Evolutionary conservation across 2,329 filamentous ascomycete species (phyloP).

Genomic region (Alternaria gaisen): DNA sequence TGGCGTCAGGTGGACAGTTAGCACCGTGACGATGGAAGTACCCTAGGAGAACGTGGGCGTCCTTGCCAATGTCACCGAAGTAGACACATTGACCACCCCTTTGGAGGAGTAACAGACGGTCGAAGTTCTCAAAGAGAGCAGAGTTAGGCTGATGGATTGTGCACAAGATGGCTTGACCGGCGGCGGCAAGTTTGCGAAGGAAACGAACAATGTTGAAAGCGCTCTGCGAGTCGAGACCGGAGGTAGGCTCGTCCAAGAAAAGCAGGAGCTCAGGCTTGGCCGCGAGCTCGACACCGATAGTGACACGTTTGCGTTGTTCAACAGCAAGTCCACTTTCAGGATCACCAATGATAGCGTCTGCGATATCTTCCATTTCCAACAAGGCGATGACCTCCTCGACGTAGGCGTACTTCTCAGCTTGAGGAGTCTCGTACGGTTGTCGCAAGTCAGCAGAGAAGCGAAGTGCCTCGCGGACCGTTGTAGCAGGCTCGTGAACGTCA

Average conservation of each 20-base stretch:
- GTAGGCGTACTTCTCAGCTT: slow-evolving; percentile 70
- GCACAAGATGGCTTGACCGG: slow-evolving; percentile 87
- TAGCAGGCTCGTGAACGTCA: slow-evolving; percentile 69
- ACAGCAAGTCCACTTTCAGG: slow-evolving; percentile 69
- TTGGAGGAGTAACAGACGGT: slow-evolving; percentile 80
- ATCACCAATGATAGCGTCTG: slow-evolving; percentile 71
- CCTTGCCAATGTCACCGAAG: slow-evolving; percentile 83
- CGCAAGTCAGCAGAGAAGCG: slow-evolving; percentile 72
- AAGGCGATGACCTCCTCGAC: slow-evolving; percentile 72
- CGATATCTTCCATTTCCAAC: slow-evolving; percentile 71
- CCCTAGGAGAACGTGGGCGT: slow-evolving; percentile 74
- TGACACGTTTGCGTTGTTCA: slow-evolving; percentile 70
- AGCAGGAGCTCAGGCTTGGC: slow-evolving; percentile 76
- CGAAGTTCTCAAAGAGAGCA: slow-evolving; percentile 87
- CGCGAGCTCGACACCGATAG: slow-evolving; percentile 68
- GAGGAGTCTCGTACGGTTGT: slow-evolving; percentile 66
- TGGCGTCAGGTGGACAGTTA: slow-evolving; percentile 63
- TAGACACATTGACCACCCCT: slow-evolving; percentile 83
- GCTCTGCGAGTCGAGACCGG: slow-evolving; percentile 75
- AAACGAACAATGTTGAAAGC: slow-evolving; percentile 82
- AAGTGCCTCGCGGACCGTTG: slow-evolving; percentile 71
- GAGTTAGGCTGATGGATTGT: slow-evolving; percentile 93
- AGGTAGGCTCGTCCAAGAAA: slow-evolving; percentile 82
- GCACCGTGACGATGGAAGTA: slow-evolving; percentile 64
- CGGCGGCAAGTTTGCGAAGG: slow-evolving; percentile 77